Evolutionary conservation across 129 eudicot genomes (phyloP).

Genomic region (Tanacetum coccineum): DNA sequence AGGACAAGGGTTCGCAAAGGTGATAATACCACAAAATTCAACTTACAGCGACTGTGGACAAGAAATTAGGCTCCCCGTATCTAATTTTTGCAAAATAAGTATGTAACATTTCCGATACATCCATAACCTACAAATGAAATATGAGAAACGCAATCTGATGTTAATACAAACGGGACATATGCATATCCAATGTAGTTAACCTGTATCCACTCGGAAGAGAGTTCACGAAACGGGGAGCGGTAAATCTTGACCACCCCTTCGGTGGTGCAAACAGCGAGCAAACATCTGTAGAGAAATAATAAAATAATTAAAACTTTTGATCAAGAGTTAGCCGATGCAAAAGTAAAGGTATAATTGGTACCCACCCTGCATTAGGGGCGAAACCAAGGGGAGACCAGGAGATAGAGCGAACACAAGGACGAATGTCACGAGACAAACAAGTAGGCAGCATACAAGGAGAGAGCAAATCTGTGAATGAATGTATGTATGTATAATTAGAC

Average conservation of each 20-base stretch:
- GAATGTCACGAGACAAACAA: constrained; percentile 54
- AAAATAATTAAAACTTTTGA: background rate
- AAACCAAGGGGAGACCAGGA: constrained; percentile 92
- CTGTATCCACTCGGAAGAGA: constrained; percentile 85
- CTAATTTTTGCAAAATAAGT: constrained; percentile 36
- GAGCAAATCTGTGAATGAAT: constrained; percentile 47
- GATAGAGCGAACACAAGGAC: constrained; percentile 75
- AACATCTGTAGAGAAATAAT: constrained; percentile 43
- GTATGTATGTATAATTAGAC: background rate
- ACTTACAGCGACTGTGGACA: constrained; percentile 44
- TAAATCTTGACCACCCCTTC: constrained; percentile 73
- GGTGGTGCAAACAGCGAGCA: constrained; percentile 93
- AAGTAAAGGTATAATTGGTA: background rate
- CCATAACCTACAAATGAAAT: constrained; percentile 45
- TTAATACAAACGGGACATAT: background rate
- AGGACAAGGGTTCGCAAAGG: background rate
- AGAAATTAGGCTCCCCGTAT: constrained; percentile 44
- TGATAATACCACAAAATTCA: background rate
- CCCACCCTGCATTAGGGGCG: constrained; percentile 71
- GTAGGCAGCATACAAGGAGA: constrained; percentile 51
- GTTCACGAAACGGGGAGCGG: constrained; percentile 71
- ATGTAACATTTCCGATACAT: constrained; percentile 61
- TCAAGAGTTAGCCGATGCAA: background rate
- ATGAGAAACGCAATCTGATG: background rate
- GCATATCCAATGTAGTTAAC: constrained; percentile 20